Evolutionary conservation across 202 grass and related monocot genomes (phyloP), one percentile per base, ranked within the genome.

Genomic region (Zoysia matrella): DNA sequence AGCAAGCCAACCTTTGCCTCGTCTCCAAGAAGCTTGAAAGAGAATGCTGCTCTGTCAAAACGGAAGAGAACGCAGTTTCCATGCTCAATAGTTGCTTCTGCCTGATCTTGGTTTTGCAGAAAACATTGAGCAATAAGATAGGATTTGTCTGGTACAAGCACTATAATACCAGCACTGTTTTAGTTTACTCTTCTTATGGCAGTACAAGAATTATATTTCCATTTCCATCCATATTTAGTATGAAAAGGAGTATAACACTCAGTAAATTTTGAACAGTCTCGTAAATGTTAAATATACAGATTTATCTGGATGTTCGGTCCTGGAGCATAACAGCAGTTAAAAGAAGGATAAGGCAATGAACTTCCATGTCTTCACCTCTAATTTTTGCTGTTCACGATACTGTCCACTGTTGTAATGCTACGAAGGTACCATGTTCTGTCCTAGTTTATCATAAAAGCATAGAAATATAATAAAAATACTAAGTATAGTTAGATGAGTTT

Each of bases 1-100:
- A 79, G 94, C 95, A 76, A 98, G 86, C 92, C 92, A 98, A 84
- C 92, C 82, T 98, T 98, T 7, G 90, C 95, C 87, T 98, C 92
- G 72, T 98, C 95, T 83, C 95, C 92, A 47, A 98, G 92, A 80
- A 98, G 92, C 70, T 90, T 98, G 85, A 95, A 90, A 39, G 77
- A 63, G 65, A 98, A 97, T 79, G 92, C 94, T 71, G 95, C 95
- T 79, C 82, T 84, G 80, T 98, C 92, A 85, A 98, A 95, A 68
- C 88, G 86, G 74, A 98, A 98, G 70, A 94, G 88, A 81, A 98
- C 91, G 71, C 92, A 83, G 47, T 89, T 93, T 75, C 95, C 88
- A 87, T 93, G 88, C 77, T 95, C 65, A 55, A 95, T 80, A 65
- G 88, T 90, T 67, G 95, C 95, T 81, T 85, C 90, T 75, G 95